These are phyloP conservation scores for Penicillium canescens DNA, from an alignment of 495 filamentous ascomycete species.

Conservation along the genomic window DNA sequence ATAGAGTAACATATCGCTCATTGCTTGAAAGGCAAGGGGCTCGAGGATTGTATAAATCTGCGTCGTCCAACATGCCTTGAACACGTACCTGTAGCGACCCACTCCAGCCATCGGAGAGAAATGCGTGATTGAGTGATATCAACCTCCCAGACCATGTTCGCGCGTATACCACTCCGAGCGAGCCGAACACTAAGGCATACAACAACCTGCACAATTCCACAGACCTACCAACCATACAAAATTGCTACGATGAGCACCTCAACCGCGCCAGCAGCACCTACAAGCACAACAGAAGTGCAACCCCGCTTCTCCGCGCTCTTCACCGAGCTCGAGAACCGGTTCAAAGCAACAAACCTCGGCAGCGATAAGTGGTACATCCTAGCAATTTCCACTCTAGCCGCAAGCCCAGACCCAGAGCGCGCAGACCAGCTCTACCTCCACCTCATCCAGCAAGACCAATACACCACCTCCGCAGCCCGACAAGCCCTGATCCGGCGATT, in stretches of 20 bases:
- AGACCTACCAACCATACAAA: neutral
- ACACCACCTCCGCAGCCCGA: slow-evolving; percentile 34
- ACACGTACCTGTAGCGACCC: slow-evolving; percentile 6
- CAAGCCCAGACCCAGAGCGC: slow-evolving; percentile 46
- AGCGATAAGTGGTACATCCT: slow-evolving; percentile 59
- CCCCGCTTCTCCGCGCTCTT: slow-evolving; percentile 46
- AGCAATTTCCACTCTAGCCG: slow-evolving; percentile 44
- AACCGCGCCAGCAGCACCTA: neutral
- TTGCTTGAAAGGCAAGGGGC: too few relatives aligned
- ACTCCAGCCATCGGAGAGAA: slow-evolving; percentile 18
- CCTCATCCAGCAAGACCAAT: slow-evolving; percentile 42
- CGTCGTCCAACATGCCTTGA: neutral
- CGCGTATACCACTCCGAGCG: slow-evolving; percentile 1
- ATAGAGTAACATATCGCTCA: too few relatives aligned
- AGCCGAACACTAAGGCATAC: neutral
- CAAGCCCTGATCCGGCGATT: slow-evolving; percentile 50
- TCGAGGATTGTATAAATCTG: too few relatives aligned
- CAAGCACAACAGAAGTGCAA: slow-evolving; percentile 17
- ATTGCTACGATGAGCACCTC: slow-evolving; percentile 17
- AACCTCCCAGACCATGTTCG: slow-evolving; percentile 1
- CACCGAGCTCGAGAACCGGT: slow-evolving; percentile 49
- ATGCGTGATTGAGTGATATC: neutral
- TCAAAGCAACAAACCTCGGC: slow-evolving; percentile 47
- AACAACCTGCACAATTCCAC: neutral
- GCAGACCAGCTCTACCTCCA: slow-evolving; percentile 51